A percentile compares a stretch with the other conserved stretches of the same genome.
These are phyloP conservation scores for Podila epigama DNA, from an alignment of 192 early-diverging fungal genomes.

Conservation along the genomic window DNA sequence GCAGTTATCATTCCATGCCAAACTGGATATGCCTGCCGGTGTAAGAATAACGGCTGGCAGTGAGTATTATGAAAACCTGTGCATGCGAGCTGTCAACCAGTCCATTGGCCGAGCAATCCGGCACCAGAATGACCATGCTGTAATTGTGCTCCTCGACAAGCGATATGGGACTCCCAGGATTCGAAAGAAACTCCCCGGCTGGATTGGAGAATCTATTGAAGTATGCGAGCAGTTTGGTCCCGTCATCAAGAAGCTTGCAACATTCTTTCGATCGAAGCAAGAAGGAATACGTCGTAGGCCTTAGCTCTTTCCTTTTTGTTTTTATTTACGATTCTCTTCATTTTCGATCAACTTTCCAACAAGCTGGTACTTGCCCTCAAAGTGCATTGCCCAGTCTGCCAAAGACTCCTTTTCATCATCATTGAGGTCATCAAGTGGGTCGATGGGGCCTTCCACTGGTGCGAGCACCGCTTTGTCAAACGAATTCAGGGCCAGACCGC, in stretches of 20 bases:
- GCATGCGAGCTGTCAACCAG: conserved; percentile 94
- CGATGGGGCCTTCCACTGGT: conserved; percentile 75
- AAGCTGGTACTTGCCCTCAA: conserved; percentile 79
- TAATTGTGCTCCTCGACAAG: conserved; percentile 83
- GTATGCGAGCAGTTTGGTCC: conserved; percentile 60
- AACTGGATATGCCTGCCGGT: conserved; percentile 16
- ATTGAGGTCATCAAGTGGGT: conserved; percentile 79
- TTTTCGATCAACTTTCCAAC: conserved; percentile 73
- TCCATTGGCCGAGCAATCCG: conserved; percentile 86
- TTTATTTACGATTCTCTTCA: no score
- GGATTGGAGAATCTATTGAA: conserved; percentile 69
- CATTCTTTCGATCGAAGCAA: conserved; percentile 55
- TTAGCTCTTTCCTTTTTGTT: no score
- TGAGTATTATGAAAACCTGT: conserved; percentile 90
- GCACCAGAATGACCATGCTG: conserved; percentile 87
- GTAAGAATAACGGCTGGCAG: conserved; percentile 51
- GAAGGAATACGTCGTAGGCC: no score
- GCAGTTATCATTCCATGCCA: background rate
- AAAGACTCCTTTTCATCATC: conserved; percentile 77
- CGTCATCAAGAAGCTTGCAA: conserved; percentile 42
- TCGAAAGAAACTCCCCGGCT: conserved; percentile 72
- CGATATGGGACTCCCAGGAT: conserved; percentile 63
- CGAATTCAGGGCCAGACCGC: conserved; percentile 88
- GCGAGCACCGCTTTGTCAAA: conserved; percentile 81
- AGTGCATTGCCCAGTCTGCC: conserved; percentile 82